These are phyloP conservation scores for Xylaria telfairii DNA, from an alignment of 495 filamentous ascomycete genomes.

Conservation along the genomic window DNA sequence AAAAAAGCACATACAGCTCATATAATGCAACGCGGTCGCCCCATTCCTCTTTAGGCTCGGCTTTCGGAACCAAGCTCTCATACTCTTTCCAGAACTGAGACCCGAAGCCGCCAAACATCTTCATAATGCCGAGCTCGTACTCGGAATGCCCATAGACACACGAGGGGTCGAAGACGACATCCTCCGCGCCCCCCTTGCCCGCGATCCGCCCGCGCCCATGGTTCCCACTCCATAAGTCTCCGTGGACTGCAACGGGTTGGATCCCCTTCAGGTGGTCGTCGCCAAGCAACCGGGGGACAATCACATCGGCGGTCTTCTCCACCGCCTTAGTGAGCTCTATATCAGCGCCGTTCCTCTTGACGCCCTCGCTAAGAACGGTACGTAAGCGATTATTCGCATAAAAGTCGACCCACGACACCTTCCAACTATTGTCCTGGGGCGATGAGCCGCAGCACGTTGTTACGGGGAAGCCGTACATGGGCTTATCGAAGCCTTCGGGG, in stretches of 20 bases:
- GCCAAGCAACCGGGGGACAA: slow-evolving; percentile 76
- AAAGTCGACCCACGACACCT: slow-evolving; percentile 78
- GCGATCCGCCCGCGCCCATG: slow-evolving; percentile 69
- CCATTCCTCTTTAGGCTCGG: slow-evolving; percentile 83
- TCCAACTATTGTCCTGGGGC: slow-evolving; percentile 74
- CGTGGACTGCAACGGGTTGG: slow-evolving; percentile 80
- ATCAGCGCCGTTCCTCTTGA: slow-evolving; percentile 69
- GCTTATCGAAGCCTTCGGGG: slow-evolving; percentile 62
- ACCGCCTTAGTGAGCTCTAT: slow-evolving; percentile 64
- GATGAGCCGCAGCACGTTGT: slow-evolving; percentile 86
- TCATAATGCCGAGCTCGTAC: slow-evolving; percentile 93
- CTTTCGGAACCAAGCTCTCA: slow-evolving; percentile 72
- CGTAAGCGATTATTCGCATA: slow-evolving; percentile 76
- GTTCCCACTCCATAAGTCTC: slow-evolving; percentile 93
- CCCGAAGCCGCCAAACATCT: slow-evolving; percentile 93
- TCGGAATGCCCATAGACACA: slow-evolving; percentile 84
- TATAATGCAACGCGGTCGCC: slow-evolving; percentile 81
- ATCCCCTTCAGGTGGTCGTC: slow-evolving; percentile 68
- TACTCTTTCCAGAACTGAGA: slow-evolving; percentile 76
- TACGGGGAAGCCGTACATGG: slow-evolving; percentile 80
- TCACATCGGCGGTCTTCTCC: slow-evolving; percentile 61
- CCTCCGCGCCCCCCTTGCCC: slow-evolving; percentile 64
- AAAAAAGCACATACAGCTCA: slow-evolving; percentile 65
- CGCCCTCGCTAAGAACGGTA: slow-evolving; percentile 63
- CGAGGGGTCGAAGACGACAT: slow-evolving; percentile 84